These are phyloP conservation scores for Mortierella polycephala DNA, from an alignment of 371 early-diverging fungal genomes.

Conservation along the genomic window DNA sequence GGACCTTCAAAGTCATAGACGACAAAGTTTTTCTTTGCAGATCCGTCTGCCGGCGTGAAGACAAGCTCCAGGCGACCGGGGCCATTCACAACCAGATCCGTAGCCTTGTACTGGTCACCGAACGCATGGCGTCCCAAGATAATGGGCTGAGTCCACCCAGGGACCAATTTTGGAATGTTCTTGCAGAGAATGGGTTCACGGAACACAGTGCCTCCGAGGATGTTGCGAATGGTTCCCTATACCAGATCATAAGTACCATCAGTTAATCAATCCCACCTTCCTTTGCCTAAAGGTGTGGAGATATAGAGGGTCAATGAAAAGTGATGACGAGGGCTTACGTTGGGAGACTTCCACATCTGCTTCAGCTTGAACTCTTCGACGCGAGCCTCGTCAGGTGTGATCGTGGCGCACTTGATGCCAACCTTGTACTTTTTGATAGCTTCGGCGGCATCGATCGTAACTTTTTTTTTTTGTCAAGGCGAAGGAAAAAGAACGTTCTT, in stretches of 20 bases:
- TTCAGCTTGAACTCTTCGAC: constrained; percentile 94
- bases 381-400: constrained; percentile 94
- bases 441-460: constrained; percentile 93
- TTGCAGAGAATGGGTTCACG: constrained; percentile 93
- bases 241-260: no score
- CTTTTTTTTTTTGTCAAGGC: constrained; percentile 31
- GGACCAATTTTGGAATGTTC: constrained; percentile 89
- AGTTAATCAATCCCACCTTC: no score
- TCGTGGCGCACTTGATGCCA: constrained; percentile 97
- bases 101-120: constrained; percentile 96
- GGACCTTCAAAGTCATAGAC: constrained; percentile 83
- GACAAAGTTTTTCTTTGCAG: constrained; percentile 62
- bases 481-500: neutral
- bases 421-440: constrained; percentile 95
- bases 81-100: constrained; percentile 85
- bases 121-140: constrained; percentile 95
- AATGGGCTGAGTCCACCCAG: constrained; percentile 94
- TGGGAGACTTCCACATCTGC: constrained; percentile 95
- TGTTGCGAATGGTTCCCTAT: constrained; percentile 89
- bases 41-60: constrained; percentile 86
- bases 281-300: no score
- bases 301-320: neutral
- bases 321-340: constrained; percentile 59
- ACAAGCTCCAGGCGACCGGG: constrained; percentile 89
- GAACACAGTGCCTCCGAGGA: constrained; percentile 95